Evolutionary conservation across 257 asterid species (phyloP), one percentile per base, ranked within the genome.

Genomic region (Primulina huaijiensis): DNA sequence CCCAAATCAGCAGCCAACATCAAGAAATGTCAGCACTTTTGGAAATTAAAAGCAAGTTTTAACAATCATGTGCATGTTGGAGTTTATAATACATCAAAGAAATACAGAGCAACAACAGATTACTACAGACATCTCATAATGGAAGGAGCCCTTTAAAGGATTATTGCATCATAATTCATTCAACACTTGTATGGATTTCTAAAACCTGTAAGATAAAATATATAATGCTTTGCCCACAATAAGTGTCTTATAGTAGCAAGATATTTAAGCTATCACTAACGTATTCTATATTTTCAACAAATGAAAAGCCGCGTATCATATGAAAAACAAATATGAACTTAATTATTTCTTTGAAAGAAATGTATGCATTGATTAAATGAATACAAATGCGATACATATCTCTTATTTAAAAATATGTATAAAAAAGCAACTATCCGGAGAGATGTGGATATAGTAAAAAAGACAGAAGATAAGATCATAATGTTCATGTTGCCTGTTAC

Each of bases 401-500:
- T 50, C 57, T 0, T 46, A 50, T 50, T 46, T 43, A 11, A 2
- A 43, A 11, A 14, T 4, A 35, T 31, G 6, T 33, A 33, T 83
- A 79, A 62, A 64, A 71, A 65, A 66, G 8, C 65, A 67, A 71
- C 40, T 76, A 73, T 64, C 72, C 69, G 70, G 64, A 77, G 79
- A 77, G 68, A 75, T 33, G 76, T 60, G 71, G 59, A 58, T 59
- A 66, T 69, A 70, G 60, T 21, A 64, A 40, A 57, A 59, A 74
- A 67, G 76, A 78, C 50, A 25, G 58, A 70, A 75, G 80, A 67
- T 87, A 82, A 85, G 62, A 23, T 34, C 58, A 43, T 64, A 64
- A 38, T 75, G 56, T 74, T 40, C 69, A 70, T 72, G 65, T 80
- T 50, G 62, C 72, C 81, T 74, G 84, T 83, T 84, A 89, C 83